Percentiles rank a stretch among this genome's conserved stretches.
These are phyloP conservation scores for Pulveroboletus sp. DNA, from an alignment of 768 basidiomycete species.

Conservation along the genomic window DNA sequence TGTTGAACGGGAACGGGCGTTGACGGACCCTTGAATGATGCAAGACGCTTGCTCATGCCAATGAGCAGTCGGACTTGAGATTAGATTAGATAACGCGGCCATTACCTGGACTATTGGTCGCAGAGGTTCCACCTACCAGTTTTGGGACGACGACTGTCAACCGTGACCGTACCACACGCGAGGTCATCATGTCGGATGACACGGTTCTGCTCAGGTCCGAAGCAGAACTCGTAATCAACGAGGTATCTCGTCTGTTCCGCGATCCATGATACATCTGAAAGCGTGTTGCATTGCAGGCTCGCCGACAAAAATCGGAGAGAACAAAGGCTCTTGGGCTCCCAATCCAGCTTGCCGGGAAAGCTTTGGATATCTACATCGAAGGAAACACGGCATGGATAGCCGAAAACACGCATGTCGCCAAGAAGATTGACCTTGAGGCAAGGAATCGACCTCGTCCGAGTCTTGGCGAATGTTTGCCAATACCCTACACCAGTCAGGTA, in stretches of 20 bases:
- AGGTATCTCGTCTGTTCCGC: slow-evolving; percentile 13
- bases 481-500: slow-evolving; percentile 60
- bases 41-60: slow-evolving; percentile 53
- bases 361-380: slow-evolving; percentile 63
- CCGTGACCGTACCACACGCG: too few species aligned
- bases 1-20: slow-evolving; percentile 63
- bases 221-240: slow-evolving; percentile 31
- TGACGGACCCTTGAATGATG: slow-evolving; percentile 78
- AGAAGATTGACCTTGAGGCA: slow-evolving; percentile 78
- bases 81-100: slow-evolving; percentile 19
- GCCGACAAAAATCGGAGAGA: slow-evolving; percentile 66
- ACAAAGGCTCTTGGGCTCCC: slow-evolving; percentile 75
- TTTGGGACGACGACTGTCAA: too few species aligned
- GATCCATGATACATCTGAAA: not conserved
- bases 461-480: slow-evolving; percentile 9
- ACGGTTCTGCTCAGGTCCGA: slow-evolving; percentile 28
- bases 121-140: too few species aligned
- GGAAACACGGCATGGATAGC: slow-evolving; percentile 79
- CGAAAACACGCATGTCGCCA: slow-evolving; percentile 74
- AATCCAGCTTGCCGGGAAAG: slow-evolving; percentile 70
- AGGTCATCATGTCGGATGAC: slow-evolving; percentile 20
- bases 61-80: slow-evolving; percentile 9
- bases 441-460: slow-evolving; percentile 8
- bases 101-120: too few species aligned
- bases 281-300: slow-evolving; percentile 48